phyloP scores from a whole-genome alignment of 768 basidiomycete genomes.

The Calvatia gigantea region DNA sequence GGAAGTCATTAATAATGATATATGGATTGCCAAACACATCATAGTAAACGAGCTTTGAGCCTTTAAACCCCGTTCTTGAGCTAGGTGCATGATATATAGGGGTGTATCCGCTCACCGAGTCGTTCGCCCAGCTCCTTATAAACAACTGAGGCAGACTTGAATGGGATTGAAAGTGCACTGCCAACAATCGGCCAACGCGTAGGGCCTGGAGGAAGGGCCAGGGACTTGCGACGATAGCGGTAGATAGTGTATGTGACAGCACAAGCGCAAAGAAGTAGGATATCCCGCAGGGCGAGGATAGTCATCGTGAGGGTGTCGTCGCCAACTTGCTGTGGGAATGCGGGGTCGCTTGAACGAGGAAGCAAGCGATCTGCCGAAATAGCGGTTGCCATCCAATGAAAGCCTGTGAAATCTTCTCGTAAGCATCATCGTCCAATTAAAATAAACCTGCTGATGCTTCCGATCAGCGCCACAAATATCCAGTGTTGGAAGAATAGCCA shows the following conservation, averaged over 20 bases:
- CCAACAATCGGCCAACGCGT: constrained; percentile 12
- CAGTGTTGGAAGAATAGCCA: no score
- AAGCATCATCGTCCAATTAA: no score
- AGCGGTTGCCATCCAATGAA: no score
- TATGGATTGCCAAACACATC: not conserved
- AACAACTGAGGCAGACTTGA: not conserved
- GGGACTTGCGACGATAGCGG: not conserved
- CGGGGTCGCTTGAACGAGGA: no score
- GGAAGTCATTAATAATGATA: constrained; percentile 8
- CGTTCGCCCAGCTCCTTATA: constrained; percentile 9
- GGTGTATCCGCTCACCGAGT: constrained; percentile 4
- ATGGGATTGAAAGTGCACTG: constrained; percentile 9
- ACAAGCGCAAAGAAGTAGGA: not conserved
- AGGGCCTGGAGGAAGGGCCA: constrained; percentile 8
- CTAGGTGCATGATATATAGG: no score
- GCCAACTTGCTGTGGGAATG: no score
- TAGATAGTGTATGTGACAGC: not conserved
- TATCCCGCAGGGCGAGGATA: not conserved
- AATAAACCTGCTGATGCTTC: no score
- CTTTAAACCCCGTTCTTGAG: not conserved
- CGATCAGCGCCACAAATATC: no score
- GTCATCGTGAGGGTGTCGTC: not conserved
- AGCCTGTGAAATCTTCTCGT: no score
- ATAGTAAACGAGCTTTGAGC: constrained; percentile 10
- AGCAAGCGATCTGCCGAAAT: no score